A percentile compares a stretch with the other conserved stretches of the same genome.
Conservation (phyloP, 1,284 basidiomycete genomes). For the Malassezia caprae region DNA sequence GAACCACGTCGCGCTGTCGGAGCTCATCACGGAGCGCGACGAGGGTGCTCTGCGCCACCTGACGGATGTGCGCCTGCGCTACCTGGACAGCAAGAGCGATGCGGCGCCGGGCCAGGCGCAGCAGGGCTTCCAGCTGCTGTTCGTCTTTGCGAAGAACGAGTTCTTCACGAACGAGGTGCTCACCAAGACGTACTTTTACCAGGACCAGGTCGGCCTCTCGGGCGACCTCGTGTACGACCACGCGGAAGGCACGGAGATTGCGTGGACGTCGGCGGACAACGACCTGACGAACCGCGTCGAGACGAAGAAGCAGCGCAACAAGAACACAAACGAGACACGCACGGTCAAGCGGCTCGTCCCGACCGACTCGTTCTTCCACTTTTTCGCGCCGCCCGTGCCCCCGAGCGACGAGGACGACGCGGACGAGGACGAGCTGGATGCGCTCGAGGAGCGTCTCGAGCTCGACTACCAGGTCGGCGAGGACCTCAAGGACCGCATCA, state of each 20-base stretch:
- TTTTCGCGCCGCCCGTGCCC: conserved; percentile 45
- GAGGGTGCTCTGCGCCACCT: conserved; percentile 62
- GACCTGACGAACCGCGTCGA: conserved; percentile 94
- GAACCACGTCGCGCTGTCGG: conserved; percentile 75
- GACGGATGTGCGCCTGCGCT: conserved; percentile 60
- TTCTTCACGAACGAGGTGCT: conserved; percentile 75
- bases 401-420: conserved; percentile 41
- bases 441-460: conserved; percentile 76
- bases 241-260: conserved; percentile 77
- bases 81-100: conserved; percentile 50
- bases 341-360: conserved; percentile 47
- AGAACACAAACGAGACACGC: conserved; percentile 52
- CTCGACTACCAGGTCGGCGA: conserved; percentile 97
- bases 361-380: conserved; percentile 48
- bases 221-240: conserved; percentile 93
- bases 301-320: conserved; percentile 98
- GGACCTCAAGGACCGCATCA: conserved; percentile 94
- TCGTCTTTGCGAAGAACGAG: conserved; percentile 69
- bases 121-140: conserved; percentile 81
- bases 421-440: conserved; percentile 29
- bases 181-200: conserved; percentile 91
- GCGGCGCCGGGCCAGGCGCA: conserved; percentile 53
- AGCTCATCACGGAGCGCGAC: conserved; percentile 87
- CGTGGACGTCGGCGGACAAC: conserved; percentile 89
- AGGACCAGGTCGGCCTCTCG: conserved; percentile 76